Evolutionary conservation across 2,329 filamentous ascomycete genomes (phyloP).

Genomic region (Ascochyta koolunga): DNA sequence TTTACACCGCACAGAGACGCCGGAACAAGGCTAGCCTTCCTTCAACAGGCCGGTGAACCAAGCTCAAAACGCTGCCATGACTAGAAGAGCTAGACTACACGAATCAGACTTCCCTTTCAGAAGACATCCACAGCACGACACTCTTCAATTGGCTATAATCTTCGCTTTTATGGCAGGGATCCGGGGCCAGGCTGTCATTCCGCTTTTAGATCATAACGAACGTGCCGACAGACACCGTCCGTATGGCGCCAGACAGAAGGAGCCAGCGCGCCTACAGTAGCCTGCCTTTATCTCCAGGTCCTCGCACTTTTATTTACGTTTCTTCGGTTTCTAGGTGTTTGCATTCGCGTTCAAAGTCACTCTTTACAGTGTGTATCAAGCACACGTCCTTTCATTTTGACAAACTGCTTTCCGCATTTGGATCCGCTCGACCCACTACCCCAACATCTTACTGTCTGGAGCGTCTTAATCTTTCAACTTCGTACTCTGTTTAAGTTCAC

Average conservation of each 20-base stretch:
- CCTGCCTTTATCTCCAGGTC: conserved; percentile 33
- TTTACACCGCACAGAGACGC: conserved; percentile 4
- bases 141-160: conserved; percentile 27
- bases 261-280: conserved; percentile 25
- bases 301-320: conserved; percentile 21
- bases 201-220: conserved; percentile 42
- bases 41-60: conserved; percentile 29
- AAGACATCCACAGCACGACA: conserved; percentile 18
- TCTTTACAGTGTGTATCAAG: conserved; percentile 37
- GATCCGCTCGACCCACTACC: conserved; percentile 22
- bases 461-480: not conserved
- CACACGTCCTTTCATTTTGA: conserved; percentile 46
- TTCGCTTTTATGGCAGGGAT: conserved; percentile 30
- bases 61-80: conserved; percentile 25
- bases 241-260: conserved; percentile 35
- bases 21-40: conserved; percentile 22
- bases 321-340: conserved; percentile 29
- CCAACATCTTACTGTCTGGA: not conserved
- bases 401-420: conserved; percentile 19
- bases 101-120: conserved; percentile 31
- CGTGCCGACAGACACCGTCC: conserved; percentile 24
- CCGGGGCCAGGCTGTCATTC: conserved; percentile 34
- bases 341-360: conserved; percentile 25
- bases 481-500: not conserved
- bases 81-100: conserved; percentile 30